Percentiles rank a stretch among this genome's conserved stretches.
phyloP scores from a whole-genome alignment of 2,329 filamentous ascomycete genomes.

The Aspergillus alliaceus region DNA sequence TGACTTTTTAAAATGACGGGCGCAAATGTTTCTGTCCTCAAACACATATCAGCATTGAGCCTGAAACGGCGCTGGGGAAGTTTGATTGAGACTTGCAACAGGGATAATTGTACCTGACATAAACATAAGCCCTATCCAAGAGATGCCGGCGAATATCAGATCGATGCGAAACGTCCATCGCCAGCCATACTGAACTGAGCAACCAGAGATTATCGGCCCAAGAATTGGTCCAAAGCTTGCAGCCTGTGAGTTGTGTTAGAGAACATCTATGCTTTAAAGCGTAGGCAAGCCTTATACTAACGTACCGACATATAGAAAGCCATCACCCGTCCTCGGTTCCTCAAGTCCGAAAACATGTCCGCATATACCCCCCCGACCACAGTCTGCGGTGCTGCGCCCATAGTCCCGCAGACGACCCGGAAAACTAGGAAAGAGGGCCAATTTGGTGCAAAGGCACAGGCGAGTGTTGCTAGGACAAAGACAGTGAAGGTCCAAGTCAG shows the following conservation, averaged over 20 bases:
- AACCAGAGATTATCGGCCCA: slow-evolving; percentile 48
- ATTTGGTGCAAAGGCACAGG: slow-evolving; percentile 43
- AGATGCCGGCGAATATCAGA: slow-evolving; percentile 62
- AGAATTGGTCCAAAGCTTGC: slow-evolving; percentile 43
- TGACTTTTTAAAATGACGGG: slow-evolving; percentile 59
- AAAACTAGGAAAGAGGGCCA: slow-evolving; percentile 45
- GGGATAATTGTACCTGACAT: slow-evolving; percentile 47
- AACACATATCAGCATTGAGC: no score
- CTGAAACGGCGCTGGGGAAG: no score
- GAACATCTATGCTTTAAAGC: no score
- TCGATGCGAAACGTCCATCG: slow-evolving; percentile 57
- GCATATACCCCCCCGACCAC: slow-evolving; percentile 48
- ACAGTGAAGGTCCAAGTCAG: slow-evolving; percentile 52
- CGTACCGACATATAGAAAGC: slow-evolving; percentile 43
- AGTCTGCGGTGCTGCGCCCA: slow-evolving; percentile 43
- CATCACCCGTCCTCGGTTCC: slow-evolving; percentile 40
- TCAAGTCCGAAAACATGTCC: slow-evolving; percentile 44
- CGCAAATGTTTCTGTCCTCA: slow-evolving; percentile 55
- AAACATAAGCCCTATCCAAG: slow-evolving; percentile 60
- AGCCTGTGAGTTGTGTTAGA: slow-evolving; percentile 16
- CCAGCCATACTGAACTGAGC: slow-evolving; percentile 42
- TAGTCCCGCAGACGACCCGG: slow-evolving; percentile 42
- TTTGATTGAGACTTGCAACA: no score
- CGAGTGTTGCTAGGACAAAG: slow-evolving; percentile 42
- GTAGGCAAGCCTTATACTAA: background rate